Evolutionary conservation across 2,329 filamentous ascomycete genomes (phyloP).

Genomic region (Stagonosporopsis chrysanthemi): DNA sequence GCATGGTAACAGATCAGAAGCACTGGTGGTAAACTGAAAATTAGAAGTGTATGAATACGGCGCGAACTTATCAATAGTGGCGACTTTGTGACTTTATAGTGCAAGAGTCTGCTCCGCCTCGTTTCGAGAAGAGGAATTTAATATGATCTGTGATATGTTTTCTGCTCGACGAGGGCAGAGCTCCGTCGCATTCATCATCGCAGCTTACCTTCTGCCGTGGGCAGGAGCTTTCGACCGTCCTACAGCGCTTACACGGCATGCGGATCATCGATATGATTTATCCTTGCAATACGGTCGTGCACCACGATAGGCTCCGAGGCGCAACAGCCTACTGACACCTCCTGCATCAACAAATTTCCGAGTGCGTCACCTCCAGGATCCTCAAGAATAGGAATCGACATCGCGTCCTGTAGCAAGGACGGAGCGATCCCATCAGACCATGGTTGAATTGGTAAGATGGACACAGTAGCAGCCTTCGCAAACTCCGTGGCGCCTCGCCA

Average conservation of each 20-base stretch:
- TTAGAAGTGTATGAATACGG: neutral
- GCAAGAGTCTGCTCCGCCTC: neutral
- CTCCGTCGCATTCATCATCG: conserved; percentile 2
- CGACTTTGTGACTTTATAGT: too few relatives aligned
- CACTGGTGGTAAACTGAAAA: neutral
- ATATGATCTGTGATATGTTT: neutral
- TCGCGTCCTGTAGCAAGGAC: too few relatives aligned
- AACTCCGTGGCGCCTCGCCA: too few relatives aligned
- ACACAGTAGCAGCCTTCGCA: too few relatives aligned
- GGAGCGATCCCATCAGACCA: too few relatives aligned
- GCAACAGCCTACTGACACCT: neutral
- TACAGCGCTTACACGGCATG: neutral
- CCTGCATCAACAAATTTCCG: too few relatives aligned
- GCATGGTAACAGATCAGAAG: conserved; percentile 10
- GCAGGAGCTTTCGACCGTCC: neutral
- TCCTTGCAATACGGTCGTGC: conserved; percentile 3
- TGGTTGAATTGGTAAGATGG: too few relatives aligned
- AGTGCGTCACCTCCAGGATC: neutral
- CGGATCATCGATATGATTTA: conserved; percentile 6
- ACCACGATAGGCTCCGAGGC: neutral
- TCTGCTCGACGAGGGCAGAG: neutral
- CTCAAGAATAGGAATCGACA: neutral
- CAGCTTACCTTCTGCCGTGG: neutral
- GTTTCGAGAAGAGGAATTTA: neutral
- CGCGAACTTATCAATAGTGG: neutral